Conservation (phyloP, 108 stramenopile species). For the Chaetoceros tenuissimus region DNA sequence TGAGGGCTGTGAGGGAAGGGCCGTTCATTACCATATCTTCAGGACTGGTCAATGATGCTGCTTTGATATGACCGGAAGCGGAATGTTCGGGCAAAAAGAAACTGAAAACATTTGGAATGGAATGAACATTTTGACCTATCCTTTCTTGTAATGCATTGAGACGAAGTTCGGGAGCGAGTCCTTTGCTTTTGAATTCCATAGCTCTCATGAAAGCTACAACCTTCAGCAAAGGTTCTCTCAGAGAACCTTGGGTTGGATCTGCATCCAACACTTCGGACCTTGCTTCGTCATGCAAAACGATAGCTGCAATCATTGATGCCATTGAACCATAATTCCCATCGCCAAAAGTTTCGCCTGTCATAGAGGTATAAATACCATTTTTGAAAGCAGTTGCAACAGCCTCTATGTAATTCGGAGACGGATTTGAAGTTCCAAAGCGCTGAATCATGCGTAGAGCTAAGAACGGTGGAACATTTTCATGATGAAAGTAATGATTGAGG, state of each 20-base stretch:
- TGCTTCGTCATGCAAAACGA: conserved; percentile 12
- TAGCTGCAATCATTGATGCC: conserved; percentile 9
- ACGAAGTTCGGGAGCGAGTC: conserved; percentile 21
- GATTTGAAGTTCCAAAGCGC: conserved; percentile 13
- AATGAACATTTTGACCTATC: conserved; percentile 29
- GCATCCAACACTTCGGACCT: too few species aligned
- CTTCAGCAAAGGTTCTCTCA: conserved; percentile 10
- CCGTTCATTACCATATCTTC: conserved; percentile 10
- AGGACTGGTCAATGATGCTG: conserved; percentile 24
- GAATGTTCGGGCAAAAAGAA: conserved; percentile 39
- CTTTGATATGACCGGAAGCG: conserved; percentile 23
- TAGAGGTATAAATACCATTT: conserved; percentile 1
- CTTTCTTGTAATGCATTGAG: conserved; percentile 10
- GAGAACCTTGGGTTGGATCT: conserved; percentile 7
- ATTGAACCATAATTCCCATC: conserved; percentile 12
- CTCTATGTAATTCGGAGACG: conserved; percentile 13
- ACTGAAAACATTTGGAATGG: conserved; percentile 40
- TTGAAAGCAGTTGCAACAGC: conserved; percentile 7
- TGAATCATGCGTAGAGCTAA: conserved; percentile 11
- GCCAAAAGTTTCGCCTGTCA: conserved; percentile 1
- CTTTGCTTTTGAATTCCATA: conserved; percentile 1
- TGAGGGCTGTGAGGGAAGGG: not conserved
- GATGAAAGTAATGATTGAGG: not conserved
- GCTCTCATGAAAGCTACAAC: conserved; percentile 10
- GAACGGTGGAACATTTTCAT: conserved; percentile 10